Evolutionary conservation across 768 basidiomycete genomes (phyloP), one percentile per base, ranked within the genome.

Genomic region (Hericium alpestre): DNA sequence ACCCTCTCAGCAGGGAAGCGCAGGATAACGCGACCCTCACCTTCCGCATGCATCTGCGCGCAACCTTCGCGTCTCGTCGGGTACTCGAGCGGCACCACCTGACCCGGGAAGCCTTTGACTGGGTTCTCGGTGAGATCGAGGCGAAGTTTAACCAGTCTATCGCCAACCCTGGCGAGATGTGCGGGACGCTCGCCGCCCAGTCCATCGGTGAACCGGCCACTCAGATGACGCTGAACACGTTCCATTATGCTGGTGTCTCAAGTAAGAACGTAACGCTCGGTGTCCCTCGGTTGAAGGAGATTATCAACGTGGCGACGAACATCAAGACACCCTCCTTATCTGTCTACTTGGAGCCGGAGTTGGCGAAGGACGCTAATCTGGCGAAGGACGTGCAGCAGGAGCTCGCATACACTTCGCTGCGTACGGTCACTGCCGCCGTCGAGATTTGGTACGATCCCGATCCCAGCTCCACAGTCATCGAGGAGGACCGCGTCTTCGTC

Each of bases 171-270:
- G 94, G 95, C 48, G 96, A 98, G 73, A 99, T 99, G 96, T 98
- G 96, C 62, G 96, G 96, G 47, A 96, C 93, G 0, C 81, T 98
- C 20, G 88, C 95, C 39, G 96, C 96, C 0, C 96, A 99, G 73
- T 98, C 96, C 0, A 99, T 98, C 62, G 96, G 96, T 71, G 96
- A 98, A 76, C 96, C 96, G 0, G 96, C 96, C 4, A 99, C 96
- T 0, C 96, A 99, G 73, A 98, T 99, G 96, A 98, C 96, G 6
- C 72, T 99, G 58, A 99, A 99, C 71, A 98, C 95, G 0, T 99
- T 98, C 90, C 96, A 99, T 73, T 98, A 97, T 69, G 96, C 96
- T 59, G 96, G 96, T 86, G 96, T 99, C 23, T 95, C 96, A n/a
- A 93, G 90, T 67, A 98, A 98, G 75, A 97, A 96, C 72, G 96